phyloP scores from a whole-genome alignment of 768 basidiomycete genomes.

The Hericium alpestre region DNA sequence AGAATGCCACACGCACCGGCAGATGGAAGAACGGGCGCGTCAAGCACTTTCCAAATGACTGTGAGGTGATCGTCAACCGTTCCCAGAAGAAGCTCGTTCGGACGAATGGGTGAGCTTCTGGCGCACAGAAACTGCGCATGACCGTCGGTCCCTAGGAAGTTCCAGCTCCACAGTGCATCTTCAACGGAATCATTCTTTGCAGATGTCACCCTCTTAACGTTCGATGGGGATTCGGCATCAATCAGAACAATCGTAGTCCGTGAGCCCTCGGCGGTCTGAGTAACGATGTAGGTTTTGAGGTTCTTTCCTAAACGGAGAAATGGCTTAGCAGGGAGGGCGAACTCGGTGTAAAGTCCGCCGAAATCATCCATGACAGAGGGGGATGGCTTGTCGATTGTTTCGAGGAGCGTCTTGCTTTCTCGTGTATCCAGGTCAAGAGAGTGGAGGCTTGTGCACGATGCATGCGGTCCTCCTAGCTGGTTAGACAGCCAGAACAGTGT shows the following conservation, averaged over 20 bases:
- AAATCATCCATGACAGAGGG: slow-evolving; percentile 14
- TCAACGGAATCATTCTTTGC: background rate
- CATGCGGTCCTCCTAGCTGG: slow-evolving; percentile 20
- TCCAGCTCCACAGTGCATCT: slow-evolving; percentile 12
- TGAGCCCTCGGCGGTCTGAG: slow-evolving; percentile 16
- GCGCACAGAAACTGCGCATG: slow-evolving; percentile 10
- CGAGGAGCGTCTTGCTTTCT: slow-evolving; percentile 12
- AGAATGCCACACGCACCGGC: background rate
- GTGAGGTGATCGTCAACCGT: slow-evolving; percentile 6
- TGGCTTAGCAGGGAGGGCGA: slow-evolving; percentile 13
- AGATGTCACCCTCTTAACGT: slow-evolving; percentile 7
- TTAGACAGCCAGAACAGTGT: slow-evolving; percentile 19
- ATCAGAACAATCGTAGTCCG: slow-evolving; percentile 15
- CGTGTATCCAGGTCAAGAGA: slow-evolving; percentile 5
- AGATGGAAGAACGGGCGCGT: slow-evolving; percentile 6
- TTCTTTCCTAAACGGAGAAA: slow-evolving; percentile 13
- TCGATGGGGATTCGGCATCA: slow-evolving; percentile 7
- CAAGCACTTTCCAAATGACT: slow-evolving; percentile 9
- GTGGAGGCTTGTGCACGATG: slow-evolving; percentile 19
- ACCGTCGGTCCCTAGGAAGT: slow-evolving; percentile 11
- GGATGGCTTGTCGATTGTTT: slow-evolving; percentile 8
- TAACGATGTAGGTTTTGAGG: slow-evolving; percentile 5
- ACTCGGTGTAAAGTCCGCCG: slow-evolving; percentile 23
- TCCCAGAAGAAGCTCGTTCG: slow-evolving; percentile 15
- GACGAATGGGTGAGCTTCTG: slow-evolving; percentile 9